Evolutionary conservation across 2,329 filamentous ascomycete species (phyloP).

Genomic region (Ceratocystis papillata): DNA sequence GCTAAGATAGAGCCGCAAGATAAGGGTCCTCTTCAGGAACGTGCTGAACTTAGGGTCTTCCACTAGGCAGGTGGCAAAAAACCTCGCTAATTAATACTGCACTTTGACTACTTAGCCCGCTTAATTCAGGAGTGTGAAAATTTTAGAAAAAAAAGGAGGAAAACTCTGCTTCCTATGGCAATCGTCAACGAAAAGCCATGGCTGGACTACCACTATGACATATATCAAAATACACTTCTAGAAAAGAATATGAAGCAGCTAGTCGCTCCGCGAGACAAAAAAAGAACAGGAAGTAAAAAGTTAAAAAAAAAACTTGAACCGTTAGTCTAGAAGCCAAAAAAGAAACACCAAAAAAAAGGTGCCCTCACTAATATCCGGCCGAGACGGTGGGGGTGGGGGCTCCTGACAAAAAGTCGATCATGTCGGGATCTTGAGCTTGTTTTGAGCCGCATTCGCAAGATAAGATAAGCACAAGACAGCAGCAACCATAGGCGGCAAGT

Average conservation of each 20-base stretch:
- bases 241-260: background rate
- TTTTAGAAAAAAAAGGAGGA: background rate
- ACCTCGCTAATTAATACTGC: background rate
- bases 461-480: background rate
- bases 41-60: constrained; percentile 10
- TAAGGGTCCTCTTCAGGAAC: constrained; percentile 9
- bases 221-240: background rate
- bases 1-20: constrained; percentile 11
- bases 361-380: background rate
- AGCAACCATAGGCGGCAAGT: background rate
- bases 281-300: background rate
- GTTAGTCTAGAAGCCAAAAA: background rate
- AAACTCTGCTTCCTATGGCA: background rate
- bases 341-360: background rate
- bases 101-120: background rate
- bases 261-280: background rate
- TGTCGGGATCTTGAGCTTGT: constrained; percentile 12
- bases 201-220: background rate
- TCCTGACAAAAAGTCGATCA: constrained; percentile 5
- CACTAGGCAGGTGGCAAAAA: background rate
- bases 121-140: background rate
- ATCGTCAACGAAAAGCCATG: background rate
- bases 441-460: constrained; percentile 10
- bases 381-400: background rate
- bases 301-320: background rate